Percentiles rank a stretch among this genome's conserved stretches.
These are phyloP conservation scores for Pistacia vera DNA, from an alignment of 345 rosid species.

Conservation along the genomic window DNA sequence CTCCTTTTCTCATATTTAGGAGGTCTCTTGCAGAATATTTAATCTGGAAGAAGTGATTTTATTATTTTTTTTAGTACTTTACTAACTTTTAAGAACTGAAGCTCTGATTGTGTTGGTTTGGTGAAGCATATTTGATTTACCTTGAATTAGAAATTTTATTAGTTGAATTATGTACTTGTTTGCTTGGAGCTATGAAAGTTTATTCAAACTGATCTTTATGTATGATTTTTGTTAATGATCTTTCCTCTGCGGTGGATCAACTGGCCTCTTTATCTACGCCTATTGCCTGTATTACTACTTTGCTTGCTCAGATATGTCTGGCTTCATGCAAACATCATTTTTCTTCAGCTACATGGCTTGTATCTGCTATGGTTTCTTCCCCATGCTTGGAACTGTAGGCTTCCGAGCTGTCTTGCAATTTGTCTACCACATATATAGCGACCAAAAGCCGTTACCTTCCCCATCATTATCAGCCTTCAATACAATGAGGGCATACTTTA, in stretches of 20 bases:
- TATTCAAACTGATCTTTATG: not conserved
- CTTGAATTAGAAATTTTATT: too few species aligned
- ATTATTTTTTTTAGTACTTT: too few species aligned
- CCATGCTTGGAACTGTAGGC: constrained; percentile 57
- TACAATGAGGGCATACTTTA: constrained; percentile 58
- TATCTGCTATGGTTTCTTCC: constrained; percentile 55
- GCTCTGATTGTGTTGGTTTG: too few species aligned
- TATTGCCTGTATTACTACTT: constrained; percentile 52
- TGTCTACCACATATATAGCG: constrained; percentile 48
- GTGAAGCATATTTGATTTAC: too few species aligned
- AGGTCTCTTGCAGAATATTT: too few species aligned
- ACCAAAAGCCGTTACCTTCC: constrained; percentile 42
- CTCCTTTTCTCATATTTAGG: too few species aligned
- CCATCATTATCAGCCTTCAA: constrained; percentile 60
- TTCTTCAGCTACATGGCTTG: constrained; percentile 60
- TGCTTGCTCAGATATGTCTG: constrained; percentile 51
- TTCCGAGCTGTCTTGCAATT: constrained; percentile 48
- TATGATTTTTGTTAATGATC: constrained; percentile 30
- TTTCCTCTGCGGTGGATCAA: constrained; percentile 55
- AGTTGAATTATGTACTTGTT: too few species aligned
- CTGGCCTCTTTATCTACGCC: constrained; percentile 46
- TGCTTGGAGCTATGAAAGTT: not conserved
- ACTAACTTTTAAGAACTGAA: too few species aligned
- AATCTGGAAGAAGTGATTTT: too few species aligned
- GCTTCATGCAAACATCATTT: constrained; percentile 60